Evolutionary conservation across 2,329 filamentous ascomycete species (phyloP).

Genomic region (Colletotrichum horii): DNA sequence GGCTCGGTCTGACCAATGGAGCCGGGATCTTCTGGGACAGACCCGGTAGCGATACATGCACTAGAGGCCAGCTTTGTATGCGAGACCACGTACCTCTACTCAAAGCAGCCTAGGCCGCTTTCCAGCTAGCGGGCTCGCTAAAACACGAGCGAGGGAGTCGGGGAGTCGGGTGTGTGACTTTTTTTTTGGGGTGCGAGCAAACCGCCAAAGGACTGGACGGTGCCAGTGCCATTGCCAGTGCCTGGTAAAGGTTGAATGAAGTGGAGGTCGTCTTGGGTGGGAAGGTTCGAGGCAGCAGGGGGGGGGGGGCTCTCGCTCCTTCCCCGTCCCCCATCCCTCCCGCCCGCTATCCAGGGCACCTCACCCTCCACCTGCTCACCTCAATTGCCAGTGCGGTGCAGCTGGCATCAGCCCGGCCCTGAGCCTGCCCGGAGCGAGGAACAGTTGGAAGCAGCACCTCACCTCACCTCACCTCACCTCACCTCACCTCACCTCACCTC

Average conservation of each 20-base stretch:
- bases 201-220: not conserved
- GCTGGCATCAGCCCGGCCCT: not conserved
- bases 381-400: not conserved
- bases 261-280: not conserved
- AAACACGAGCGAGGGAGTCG: conserved; percentile 18
- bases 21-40: not conserved
- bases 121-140: conserved; percentile 2
- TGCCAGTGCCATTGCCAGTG: not conserved
- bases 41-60: conserved; percentile 17
- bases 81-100: conserved; percentile 13
- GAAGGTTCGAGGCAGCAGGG: not conserved
- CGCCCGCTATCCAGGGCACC: not conserved
- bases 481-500: no score
- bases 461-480: not conserved
- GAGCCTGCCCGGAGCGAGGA: not conserved
- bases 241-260: not conserved
- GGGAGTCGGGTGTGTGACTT: conserved; percentile 10
- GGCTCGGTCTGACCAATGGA: conserved; percentile 11
- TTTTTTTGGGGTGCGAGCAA: not conserved
- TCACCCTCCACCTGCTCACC: not conserved
- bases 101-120: not conserved
- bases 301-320: not conserved
- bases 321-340: not conserved
- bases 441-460: not conserved
- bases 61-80: conserved; percentile 7